Evolutionary conservation across 2,329 filamentous ascomycete genomes (phyloP), one percentile per base, ranked within the genome.

Genomic region (Cladobotryum mycophilum): DNA sequence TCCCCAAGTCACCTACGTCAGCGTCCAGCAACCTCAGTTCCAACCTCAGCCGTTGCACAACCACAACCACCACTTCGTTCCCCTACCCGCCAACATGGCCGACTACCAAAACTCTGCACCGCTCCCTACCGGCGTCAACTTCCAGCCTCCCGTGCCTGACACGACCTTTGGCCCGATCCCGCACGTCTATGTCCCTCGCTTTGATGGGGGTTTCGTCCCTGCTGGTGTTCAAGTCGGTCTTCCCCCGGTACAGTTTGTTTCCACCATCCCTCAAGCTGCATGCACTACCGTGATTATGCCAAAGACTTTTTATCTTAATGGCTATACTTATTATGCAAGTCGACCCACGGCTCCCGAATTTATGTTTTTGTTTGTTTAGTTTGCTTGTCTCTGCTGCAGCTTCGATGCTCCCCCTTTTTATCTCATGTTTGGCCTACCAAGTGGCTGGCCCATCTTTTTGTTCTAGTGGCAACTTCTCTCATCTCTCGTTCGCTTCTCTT

Each of bases 71-170:
- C 51, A 61, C 18, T 58, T 55, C 18, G 52, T 30, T 30, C 25
- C 25, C 25, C 25, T 52, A 15, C 52, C 42, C 52, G 56, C 56
- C 51, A 54, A 57, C 55, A 70, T 69, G 69, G 67, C 65, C 48
- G 67, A 69, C 52, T 76, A 77, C 57, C 66, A 67, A 54, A 72
- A 72, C 56, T 55, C 66, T n/a, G 61, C 58, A n/a, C 74, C 70
- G 55, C 68, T 70, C 40, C 63, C 67, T 30, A 60, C 60, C 44
- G 75, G 75, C 48, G 61, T 76, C 45, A 74, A 79, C 61, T 82
- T 78, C 58, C 76, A 82, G 59, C 81, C 80, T 1, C 79, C 76
- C 25, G 77, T 80, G 14, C 78, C 79, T 3, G 77, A 81, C 56
- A 81, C 79, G 14, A 76, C 75, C 41, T 71, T 74, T 60, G 81